Evolutionary conservation across 257 asterid genomes (phyloP).

Genomic region (Penstemon davidsonii): DNA sequence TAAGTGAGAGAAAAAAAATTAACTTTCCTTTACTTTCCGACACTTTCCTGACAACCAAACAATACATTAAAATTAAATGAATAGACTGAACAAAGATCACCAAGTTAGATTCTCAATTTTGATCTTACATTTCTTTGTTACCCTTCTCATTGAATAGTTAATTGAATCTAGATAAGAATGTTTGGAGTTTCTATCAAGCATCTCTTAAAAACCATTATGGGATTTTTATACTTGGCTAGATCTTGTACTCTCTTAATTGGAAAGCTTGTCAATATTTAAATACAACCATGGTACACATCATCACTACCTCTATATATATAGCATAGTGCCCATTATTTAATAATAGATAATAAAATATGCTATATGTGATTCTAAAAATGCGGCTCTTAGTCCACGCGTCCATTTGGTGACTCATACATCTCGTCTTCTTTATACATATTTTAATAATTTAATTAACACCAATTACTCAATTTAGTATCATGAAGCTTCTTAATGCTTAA

Average conservation of each 20-base stretch:
- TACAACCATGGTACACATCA: slow-evolving; percentile 53
- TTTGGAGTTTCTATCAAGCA: slow-evolving; percentile 23
- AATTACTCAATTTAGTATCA: slow-evolving; percentile 48
- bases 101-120: too few relatives aligned
- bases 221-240: slow-evolving; percentile 30
- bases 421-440: slow-evolving; percentile 34
- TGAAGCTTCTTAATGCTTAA: slow-evolving; percentile 52
- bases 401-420: slow-evolving; percentile 36
- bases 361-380: slow-evolving; percentile 31
- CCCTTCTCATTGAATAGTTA: too few relatives aligned
- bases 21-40: too few relatives aligned
- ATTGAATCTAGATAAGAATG: slow-evolving; percentile 22
- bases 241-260: slow-evolving; percentile 27
- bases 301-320: slow-evolving; percentile 44
- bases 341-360: slow-evolving; percentile 8
- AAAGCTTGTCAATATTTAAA: slow-evolving; percentile 34
- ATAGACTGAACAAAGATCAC: too few relatives aligned
- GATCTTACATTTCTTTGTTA: too few relatives aligned
- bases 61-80: too few relatives aligned
- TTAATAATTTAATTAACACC: slow-evolving; percentile 20
- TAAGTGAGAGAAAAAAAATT: too few relatives aligned
- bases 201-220: slow-evolving; percentile 8
- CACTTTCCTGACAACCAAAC: too few relatives aligned
- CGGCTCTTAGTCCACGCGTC: slow-evolving; percentile 49
- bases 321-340: slow-evolving; percentile 37